These are phyloP conservation scores for Blastobotrys ciferrii DNA, from an alignment of 1,139 yeast genomes.

Conservation along the genomic window DNA sequence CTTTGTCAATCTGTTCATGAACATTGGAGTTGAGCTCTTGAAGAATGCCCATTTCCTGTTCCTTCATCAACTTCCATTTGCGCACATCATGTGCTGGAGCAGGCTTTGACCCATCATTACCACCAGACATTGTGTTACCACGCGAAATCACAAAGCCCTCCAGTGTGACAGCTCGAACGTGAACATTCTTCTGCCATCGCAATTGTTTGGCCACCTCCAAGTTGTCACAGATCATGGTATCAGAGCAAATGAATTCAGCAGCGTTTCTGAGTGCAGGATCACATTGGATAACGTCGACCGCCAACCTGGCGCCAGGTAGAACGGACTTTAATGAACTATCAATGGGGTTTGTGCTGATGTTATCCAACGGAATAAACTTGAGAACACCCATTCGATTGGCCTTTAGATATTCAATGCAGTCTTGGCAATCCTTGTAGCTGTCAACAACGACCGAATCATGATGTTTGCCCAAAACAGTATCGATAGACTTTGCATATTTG, in stretches of 20 bases:
- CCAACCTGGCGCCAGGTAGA: constrained; percentile 57
- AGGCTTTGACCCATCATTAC: constrained; percentile 40
- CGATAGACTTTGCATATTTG: constrained; percentile 72
- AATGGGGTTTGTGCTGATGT: constrained; percentile 62
- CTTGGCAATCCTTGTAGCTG: constrained; percentile 67
- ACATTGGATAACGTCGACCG: constrained; percentile 65
- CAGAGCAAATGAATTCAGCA: constrained; percentile 75
- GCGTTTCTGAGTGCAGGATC: constrained; percentile 74
- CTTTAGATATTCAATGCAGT: constrained; percentile 78
- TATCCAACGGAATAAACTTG: constrained; percentile 84
- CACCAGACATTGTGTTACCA: constrained; percentile 94
- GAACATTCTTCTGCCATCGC: constrained; percentile 63
- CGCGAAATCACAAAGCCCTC: constrained; percentile 85
- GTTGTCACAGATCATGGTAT: constrained; percentile 75
- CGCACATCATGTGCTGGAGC: constrained; percentile 5
- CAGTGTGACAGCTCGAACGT: constrained; percentile 70
- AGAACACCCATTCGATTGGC: constrained; percentile 85
- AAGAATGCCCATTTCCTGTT: constrained; percentile 55
- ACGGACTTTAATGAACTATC: constrained; percentile 56
- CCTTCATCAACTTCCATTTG: constrained; percentile 57
- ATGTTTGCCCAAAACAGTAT: constrained; percentile 75
- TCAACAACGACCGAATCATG: constrained; percentile 86
- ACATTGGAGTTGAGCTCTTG: constrained; percentile 48
- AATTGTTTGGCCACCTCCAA: constrained; percentile 66
- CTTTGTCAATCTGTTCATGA: constrained; percentile 56